Evolutionary conservation across 2,329 filamentous ascomycete species (phyloP), one percentile per base, ranked within the genome.

Genomic region (Fusarium sp.): DNA sequence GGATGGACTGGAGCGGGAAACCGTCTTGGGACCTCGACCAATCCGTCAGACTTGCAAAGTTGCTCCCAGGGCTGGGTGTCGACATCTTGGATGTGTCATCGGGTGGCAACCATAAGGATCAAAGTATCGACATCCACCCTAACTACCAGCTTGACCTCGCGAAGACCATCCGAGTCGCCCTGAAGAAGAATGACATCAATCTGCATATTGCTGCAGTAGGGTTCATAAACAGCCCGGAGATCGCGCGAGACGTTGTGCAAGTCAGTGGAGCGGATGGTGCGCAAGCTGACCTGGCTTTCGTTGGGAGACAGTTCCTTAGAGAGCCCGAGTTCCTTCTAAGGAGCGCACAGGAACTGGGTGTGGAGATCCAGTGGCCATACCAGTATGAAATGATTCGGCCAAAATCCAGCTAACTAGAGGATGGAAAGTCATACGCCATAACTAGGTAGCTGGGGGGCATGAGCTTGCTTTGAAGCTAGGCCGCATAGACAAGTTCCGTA

Each of bases 41-140:
- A 68, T 73, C 64, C 47, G 76, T 77, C 58, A 65, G 63, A 7
- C 68, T 78, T 4, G 71, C 68, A 27, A 73, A 74, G 75, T 82
- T 91, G 13, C 86, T 97, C 0, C 91, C 92, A 0, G 88, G 87
- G 1, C 83, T 86, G 12, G 94, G 94, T 36, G 87, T 97, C 47
- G 94, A 97, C 77, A 82, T 97, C 16, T 85, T 97, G 30, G 94
- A 97, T 78, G 89, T 97, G 60, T 94, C 90, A 68, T 90, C 90
- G 0, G 93, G 90, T 31, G 94, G 92, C 39, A 92, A 92, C 76
- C 87, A 89, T 76, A 79, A 83, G 34, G 77, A 80, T 41, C 89
- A 92, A 75, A 83, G 88, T 76, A 88, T 93, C 64, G 78, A 87
- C 13, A 73, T 85, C 11, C 86, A 88, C 46, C 87, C 88, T 56